phyloP scores from a whole-genome alignment of 129 eudicot species.

The Sambucus nigra region DNA sequence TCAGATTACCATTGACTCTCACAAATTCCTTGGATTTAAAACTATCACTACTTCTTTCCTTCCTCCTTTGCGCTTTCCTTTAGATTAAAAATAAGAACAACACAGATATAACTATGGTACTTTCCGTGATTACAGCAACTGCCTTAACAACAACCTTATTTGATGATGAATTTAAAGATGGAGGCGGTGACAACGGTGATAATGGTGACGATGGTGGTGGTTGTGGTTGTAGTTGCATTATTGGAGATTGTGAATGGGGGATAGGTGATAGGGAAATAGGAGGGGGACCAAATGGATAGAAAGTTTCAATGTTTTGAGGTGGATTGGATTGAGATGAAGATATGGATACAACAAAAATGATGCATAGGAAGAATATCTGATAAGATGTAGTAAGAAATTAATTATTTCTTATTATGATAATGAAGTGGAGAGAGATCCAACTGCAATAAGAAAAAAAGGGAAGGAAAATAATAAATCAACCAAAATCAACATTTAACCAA shows the following conservation, averaged over 20 bases:
- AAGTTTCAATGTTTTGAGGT: slow-evolving; percentile 39
- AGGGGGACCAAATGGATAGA: slow-evolving; percentile 34
- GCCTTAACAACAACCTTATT: slow-evolving; percentile 56
- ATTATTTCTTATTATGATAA: no score
- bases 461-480: no score
- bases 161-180: slow-evolving; percentile 31
- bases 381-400: no score
- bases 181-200: no score
- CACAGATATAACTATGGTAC: slow-evolving; percentile 54
- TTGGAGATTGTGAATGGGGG: no score
- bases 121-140: slow-evolving; percentile 66
- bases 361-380: no score
- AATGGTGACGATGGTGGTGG: slow-evolving; percentile 11
- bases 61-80: slow-evolving; percentile 22
- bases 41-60: slow-evolving; percentile 17
- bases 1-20: slow-evolving; percentile 42
- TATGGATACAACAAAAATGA: slow-evolving; percentile 12
- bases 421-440: no score
- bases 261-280: slow-evolving; percentile 15
- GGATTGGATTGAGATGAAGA: slow-evolving; percentile 25
- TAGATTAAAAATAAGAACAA: slow-evolving; percentile 43
- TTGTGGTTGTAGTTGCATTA: slow-evolving; percentile 12
- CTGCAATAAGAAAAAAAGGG: no score
- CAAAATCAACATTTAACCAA: no score
- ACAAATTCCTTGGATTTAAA: slow-evolving; percentile 27